A percentile compares a stretch with the other conserved stretches of the same genome.
Conservation (phyloP, 2,329 filamentous ascomycete species). For the Leptographium wingfieldii region DNA sequence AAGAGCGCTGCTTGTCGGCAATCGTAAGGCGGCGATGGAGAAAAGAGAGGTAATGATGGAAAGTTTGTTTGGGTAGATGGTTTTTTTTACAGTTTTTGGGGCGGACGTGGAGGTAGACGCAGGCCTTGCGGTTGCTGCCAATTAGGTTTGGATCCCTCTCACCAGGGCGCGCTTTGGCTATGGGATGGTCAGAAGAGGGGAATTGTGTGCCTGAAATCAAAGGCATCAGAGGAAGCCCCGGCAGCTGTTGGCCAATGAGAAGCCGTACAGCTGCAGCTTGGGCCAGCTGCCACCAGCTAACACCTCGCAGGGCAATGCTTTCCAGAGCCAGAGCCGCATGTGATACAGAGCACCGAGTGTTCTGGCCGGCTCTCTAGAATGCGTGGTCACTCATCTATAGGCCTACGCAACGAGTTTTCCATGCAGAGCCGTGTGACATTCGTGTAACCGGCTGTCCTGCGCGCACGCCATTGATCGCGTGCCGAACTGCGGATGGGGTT, state of each 20-base stretch:
- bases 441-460: neutral
- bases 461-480: neutral
- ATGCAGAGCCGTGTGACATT: neutral
- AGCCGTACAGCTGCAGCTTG: neutral
- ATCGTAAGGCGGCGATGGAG: neutral
- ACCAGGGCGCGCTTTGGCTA: neutral
- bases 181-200: neutral
- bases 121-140: neutral
- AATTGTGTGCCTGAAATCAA: neutral
- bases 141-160: neutral
- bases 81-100: constrained; percentile 1
- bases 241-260: neutral
- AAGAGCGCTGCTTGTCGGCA: neutral
- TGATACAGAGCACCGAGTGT: neutral
- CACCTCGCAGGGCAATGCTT: too few relatives aligned
- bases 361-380: neutral
- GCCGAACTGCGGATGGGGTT: neutral
- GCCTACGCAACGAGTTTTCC: neutral
- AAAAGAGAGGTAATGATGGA: neutral
- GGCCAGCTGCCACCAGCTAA: neutral
- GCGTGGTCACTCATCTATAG: neutral
- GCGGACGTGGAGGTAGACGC: neutral
- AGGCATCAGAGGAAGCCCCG: neutral
- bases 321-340: neutral
- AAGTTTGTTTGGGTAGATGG: neutral